phyloP scores from a whole-genome alignment of 106 monocot genomes.

The Agapanthus africanus region DNA sequence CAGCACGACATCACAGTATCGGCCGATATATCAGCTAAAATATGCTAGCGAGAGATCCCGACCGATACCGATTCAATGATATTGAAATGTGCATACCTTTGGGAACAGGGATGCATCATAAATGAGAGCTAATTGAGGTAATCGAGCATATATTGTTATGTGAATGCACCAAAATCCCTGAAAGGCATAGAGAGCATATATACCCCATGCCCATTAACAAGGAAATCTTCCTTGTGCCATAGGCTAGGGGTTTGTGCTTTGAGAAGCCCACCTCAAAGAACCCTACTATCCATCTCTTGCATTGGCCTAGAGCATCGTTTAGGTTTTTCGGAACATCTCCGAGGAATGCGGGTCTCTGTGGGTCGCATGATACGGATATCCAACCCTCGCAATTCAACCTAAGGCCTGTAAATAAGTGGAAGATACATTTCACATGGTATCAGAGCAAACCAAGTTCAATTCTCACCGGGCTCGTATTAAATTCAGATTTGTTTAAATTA shows the following conservation, averaged over 20 bases:
- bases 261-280: constrained; percentile 53
- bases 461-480: too few relatives aligned
- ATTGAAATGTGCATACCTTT: constrained; percentile 34
- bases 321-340: constrained; percentile 51
- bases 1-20: too few relatives aligned
- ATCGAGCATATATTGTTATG: constrained; percentile 31
- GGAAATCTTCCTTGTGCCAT: constrained; percentile 24
- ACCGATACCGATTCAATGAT: too few relatives aligned
- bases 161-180: constrained; percentile 42
- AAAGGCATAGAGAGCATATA: constrained; percentile 30
- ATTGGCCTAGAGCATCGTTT: constrained; percentile 43
- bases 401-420: too few relatives aligned
- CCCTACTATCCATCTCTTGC: constrained; percentile 68
- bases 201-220: constrained; percentile 41
- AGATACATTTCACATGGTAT: too few relatives aligned
- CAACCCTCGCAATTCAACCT: constrained; percentile 65
- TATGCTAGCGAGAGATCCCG: too few relatives aligned
- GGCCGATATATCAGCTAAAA: too few relatives aligned
- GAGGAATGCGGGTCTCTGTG: constrained; percentile 42
- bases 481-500: too few relatives aligned
- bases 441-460: too few relatives aligned
- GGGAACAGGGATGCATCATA: constrained; percentile 48
- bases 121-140: constrained; percentile 62
- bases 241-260: constrained; percentile 38
- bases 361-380: constrained; percentile 55